These are phyloP conservation scores for Kodamaea plutei DNA, from an alignment of 1,139 yeast species.

Conservation along the genomic window DNA sequence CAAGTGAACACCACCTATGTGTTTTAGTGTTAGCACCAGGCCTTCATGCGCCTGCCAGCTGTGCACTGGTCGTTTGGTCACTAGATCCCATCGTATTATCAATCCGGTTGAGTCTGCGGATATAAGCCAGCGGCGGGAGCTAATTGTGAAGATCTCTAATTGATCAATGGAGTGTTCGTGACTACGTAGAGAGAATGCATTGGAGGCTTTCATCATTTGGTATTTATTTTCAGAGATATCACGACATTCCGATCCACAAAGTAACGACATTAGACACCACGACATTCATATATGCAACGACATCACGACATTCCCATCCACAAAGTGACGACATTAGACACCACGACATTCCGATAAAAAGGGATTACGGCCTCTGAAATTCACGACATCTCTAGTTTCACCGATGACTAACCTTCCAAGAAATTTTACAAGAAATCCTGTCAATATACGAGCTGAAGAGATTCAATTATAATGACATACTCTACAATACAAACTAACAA, in stretches of 20 bases:
- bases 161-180: constrained; percentile 11
- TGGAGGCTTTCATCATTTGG: constrained; percentile 1
- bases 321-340: background rate
- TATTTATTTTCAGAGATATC: background rate
- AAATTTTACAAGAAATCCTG: no score
- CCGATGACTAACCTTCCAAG: no score
- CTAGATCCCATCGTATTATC: constrained; percentile 50
- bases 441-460: no score
- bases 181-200: constrained; percentile 12
- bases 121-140: constrained; percentile 19
- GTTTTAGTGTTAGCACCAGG: constrained; percentile 39
- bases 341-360: no score
- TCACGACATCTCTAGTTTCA: background rate
- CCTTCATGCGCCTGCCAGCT: constrained; percentile 51
- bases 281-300: background rate
- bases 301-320: background rate
- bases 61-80: constrained; percentile 37
- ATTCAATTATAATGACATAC: no score
- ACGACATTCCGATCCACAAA: constrained; percentile 1
- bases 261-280: background rate
- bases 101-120: constrained; percentile 48
- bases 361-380: no score
- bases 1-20: constrained; percentile 32
- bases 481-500: no score
- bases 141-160: constrained; percentile 3